These are phyloP conservation scores for Cynanchum wilfordii DNA, from an alignment of 257 asterid species.

Conservation along the genomic window DNA sequence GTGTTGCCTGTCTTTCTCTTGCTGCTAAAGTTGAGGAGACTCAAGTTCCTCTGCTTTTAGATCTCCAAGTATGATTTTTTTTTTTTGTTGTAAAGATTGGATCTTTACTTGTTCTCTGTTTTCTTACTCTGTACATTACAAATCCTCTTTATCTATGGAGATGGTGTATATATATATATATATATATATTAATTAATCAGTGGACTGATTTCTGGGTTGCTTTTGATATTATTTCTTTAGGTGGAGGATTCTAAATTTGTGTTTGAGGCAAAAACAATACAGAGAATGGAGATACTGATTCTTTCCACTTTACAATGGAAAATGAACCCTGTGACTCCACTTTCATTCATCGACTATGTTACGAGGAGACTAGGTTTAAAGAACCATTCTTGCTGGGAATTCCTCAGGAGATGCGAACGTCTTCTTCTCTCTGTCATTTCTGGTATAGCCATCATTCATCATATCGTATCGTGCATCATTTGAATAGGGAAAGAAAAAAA, in stretches of 20 bases:
- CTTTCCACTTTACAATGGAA: constrained; percentile 55
- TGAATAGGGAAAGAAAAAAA: neutral
- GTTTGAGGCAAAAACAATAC: constrained; percentile 57
- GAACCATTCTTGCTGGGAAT: constrained; percentile 26
- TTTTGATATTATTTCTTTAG: constrained; percentile 11
- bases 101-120: neutral
- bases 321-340: constrained; percentile 61
- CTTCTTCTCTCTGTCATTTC: constrained; percentile 43
- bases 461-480: neutral
- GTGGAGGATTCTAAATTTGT: constrained; percentile 49
- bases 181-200: too few relatives aligned
- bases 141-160: too few relatives aligned
- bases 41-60: constrained; percentile 64
- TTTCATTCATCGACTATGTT: constrained; percentile 49
- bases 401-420: constrained; percentile 42
- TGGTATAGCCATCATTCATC: constrained; percentile 24
- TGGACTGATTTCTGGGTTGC: constrained; percentile 5
- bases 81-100: neutral
- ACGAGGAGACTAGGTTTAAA: constrained; percentile 40
- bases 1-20: constrained; percentile 75
- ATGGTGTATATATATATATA: neutral
- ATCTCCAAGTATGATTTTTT: constrained; percentile 58
- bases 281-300: constrained; percentile 62
- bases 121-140: neutral
- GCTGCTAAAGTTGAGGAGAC: constrained; percentile 85